phyloP scores from a whole-genome alignment of 2,329 filamentous ascomycete genomes.

The Fusarium nurragi region DNA sequence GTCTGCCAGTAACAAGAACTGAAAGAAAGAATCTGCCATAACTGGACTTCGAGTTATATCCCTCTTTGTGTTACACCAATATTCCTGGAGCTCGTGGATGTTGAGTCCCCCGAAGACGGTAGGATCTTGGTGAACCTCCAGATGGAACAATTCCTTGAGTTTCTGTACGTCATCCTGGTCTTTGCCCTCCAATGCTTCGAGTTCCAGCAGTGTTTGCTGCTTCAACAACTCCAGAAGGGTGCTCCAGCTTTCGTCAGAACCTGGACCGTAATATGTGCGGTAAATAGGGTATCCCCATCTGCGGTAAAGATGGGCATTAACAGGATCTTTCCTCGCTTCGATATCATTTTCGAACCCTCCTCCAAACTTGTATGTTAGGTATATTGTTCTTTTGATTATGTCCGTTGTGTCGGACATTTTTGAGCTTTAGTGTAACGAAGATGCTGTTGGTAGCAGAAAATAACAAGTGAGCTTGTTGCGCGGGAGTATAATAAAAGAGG shows the following conservation, averaged over 20 bases:
- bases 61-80: background rate
- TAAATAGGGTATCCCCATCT: conserved; percentile 23
- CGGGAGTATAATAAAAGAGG: background rate
- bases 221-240: background rate
- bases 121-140: background rate
- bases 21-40: background rate
- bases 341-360: background rate
- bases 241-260: conserved; percentile 4
- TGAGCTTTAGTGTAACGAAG: background rate
- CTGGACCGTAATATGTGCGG: conserved; percentile 9
- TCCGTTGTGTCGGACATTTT: background rate
- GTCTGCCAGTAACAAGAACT: background rate
- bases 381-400: background rate
- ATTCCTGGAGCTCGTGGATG: background rate
- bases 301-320: conserved; percentile 7
- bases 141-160: background rate
- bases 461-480: background rate
- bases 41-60: background rate
- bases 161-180: background rate
- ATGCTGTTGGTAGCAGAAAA: background rate
- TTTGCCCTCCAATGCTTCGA: background rate
- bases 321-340: background rate
- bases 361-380: background rate
- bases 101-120: background rate
- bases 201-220: background rate